Evolutionary conservation across 768 basidiomycete genomes (phyloP).

Genomic region (Tylopilus balloui): DNA sequence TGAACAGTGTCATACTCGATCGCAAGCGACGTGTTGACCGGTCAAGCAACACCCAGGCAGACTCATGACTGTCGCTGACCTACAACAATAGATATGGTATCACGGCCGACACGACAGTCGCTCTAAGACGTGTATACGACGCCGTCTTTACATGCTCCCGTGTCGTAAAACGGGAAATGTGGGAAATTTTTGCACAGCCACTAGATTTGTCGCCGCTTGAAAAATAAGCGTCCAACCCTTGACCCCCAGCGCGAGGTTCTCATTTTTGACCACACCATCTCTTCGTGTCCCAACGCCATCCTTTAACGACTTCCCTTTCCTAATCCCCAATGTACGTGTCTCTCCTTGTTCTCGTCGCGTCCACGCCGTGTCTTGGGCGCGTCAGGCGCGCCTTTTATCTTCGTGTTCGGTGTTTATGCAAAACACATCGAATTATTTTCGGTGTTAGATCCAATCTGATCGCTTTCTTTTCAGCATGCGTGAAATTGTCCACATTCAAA

Average conservation of each 20-base stretch:
- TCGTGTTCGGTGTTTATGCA: conserved; percentile 20
- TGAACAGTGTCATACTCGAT: too few species aligned
- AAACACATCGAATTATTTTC: conserved; percentile 14
- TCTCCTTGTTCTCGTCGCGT: conserved; percentile 16
- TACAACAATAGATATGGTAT: too few species aligned
- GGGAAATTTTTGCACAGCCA: conserved; percentile 26
- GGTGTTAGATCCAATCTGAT: conserved; percentile 22
- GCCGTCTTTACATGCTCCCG: neutral
- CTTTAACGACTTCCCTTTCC: conserved; percentile 26
- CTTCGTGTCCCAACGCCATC: conserved; percentile 32
- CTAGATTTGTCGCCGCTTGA: conserved; percentile 32
- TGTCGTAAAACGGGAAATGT: conserved; percentile 11
- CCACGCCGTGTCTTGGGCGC: conserved; percentile 22
- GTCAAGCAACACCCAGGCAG: neutral
- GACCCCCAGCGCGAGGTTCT: conserved; percentile 33
- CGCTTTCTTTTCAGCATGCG: conserved; percentile 66
- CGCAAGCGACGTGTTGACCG: neutral
- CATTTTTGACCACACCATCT: conserved; percentile 35
- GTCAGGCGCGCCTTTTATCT: conserved; percentile 22
- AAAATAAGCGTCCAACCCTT: conserved; percentile 37
- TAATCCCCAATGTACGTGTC: conserved; percentile 31
- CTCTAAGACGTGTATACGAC: conserved; percentile 1
- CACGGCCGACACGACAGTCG: neutral
- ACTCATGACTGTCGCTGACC: neutral
- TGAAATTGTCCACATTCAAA: conserved; percentile 99